Percentiles rank a stretch among this genome's conserved stretches.
These are phyloP conservation scores for Cyberlindnera maritima DNA, from an alignment of 805 yeast species.

Conservation along the genomic window DNA sequence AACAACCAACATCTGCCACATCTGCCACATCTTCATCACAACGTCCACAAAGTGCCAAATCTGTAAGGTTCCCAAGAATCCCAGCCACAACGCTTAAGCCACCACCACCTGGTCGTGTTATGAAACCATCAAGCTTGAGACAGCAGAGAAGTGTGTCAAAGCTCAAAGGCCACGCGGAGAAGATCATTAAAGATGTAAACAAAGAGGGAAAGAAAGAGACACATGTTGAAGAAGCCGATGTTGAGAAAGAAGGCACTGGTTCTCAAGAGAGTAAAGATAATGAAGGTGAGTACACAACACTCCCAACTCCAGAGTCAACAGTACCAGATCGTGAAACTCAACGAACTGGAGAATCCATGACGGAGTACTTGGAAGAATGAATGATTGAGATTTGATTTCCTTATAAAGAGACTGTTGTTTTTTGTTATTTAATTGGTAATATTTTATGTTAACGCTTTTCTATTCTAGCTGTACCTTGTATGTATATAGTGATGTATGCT, in stretches of 20 bases:
- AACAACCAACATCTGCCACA: not conserved
- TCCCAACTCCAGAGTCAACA: constrained; percentile 2
- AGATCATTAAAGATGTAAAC: not conserved
- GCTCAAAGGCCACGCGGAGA: not conserved
- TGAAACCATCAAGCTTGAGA: constrained; percentile 10
- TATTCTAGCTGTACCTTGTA: no score
- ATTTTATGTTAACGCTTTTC: no score
- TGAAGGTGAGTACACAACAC: not conserved
- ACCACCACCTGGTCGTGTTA: constrained; percentile 3
- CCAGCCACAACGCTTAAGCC: constrained; percentile 6
- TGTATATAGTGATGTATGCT: no score
- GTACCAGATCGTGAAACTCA: not conserved
- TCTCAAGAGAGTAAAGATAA: not conserved
- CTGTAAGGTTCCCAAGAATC: constrained; percentile 9
- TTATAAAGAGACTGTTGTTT: not conserved
- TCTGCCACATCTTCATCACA: not conserved
- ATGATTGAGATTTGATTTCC: not conserved
- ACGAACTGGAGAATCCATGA: not conserved
- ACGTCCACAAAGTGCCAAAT: constrained; percentile 16
- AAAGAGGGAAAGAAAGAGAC: not conserved
- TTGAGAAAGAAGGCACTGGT: not conserved
- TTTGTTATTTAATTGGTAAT: no score
- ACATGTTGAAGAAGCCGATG: not conserved
- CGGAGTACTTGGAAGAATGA: not conserved
- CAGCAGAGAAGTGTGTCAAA: constrained; percentile 1